Evolutionary conservation across 202 grass and related monocot genomes (phyloP), one percentile per base, ranked within the genome.

Genomic region (Zoysia matrella): DNA sequence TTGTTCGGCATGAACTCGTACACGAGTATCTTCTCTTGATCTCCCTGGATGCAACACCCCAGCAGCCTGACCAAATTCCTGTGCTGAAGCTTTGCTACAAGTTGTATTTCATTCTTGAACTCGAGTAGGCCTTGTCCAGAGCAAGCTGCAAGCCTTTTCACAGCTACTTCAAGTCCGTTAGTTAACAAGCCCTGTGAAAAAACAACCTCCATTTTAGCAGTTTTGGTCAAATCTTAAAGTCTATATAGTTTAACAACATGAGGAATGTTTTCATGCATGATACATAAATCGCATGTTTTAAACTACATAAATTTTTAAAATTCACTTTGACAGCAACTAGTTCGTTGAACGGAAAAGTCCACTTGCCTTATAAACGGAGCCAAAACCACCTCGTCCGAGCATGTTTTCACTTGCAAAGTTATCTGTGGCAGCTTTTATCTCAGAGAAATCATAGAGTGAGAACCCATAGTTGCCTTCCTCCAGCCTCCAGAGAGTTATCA

Each of bases 1-100:
- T 74, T 88, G 66, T 88, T 88, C 39, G 43, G 57, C 86, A 88
- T 74, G 50, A 74, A 88, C 42, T 88, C 81, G 9, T 88, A 88
- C 47, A 88, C 73, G 44, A 88, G 80, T 36, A 84, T 88, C 44
- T 78, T 72, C 45, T 88, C 86, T 16, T 69, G 40, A 13, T 88
- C 68, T 14, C 72, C 86, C 11, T 84, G 50, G 6, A 84, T 84
- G 14, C 86, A 88, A 11, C 86, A 84, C 0, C 86, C 86, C 0
- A 79, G 73, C 3, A 88, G 57, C 18, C 11, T 80, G 2, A 80
- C 77, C 0, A 80, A 53, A 60, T 80, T 80, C 47, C 8, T 80
- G 18, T 88, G 86, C 30, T 84, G 86, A 56, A 88, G 74, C 60
- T 88, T 88, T 53, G 86, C 79, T 58, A 88, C 65, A 18, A 88